Evolutionary conservation across 352 stramenopile genomes (phyloP).

Genomic region (Globisporangium echinulatum): DNA sequence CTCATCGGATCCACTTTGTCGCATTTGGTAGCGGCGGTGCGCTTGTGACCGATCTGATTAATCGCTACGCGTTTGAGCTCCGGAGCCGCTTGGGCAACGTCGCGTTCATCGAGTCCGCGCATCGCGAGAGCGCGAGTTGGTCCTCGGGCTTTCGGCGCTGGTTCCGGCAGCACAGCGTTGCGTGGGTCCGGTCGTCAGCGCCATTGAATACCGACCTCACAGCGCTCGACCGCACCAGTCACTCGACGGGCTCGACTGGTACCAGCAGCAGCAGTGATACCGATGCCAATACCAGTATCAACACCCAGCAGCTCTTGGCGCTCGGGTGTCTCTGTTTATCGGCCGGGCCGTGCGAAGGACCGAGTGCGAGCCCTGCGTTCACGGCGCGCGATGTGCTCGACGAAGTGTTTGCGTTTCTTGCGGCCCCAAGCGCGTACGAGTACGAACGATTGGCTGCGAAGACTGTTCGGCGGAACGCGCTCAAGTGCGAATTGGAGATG

Average conservation of each 20-base stretch:
- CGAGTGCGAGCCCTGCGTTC: conserved; percentile 53
- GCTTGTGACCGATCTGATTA: conserved; percentile 73
- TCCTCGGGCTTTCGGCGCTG: conserved; percentile 70
- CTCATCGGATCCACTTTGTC: conserved; percentile 87
- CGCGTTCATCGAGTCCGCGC: conserved; percentile 83
- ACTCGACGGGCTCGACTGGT: conserved; percentile 14
- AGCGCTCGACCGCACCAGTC: conserved; percentile 10
- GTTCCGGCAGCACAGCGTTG: conserved; percentile 75
- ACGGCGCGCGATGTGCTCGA: conserved; percentile 67
- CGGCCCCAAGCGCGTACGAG: conserved; percentile 67
- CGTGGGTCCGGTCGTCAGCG: conserved; percentile 64
- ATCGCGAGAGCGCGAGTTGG: conserved; percentile 73
- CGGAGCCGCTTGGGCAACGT: conserved; percentile 81
- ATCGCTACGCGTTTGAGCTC: conserved; percentile 72
- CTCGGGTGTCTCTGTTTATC: conserved; percentile 79
- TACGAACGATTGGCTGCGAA: conserved; percentile 56
- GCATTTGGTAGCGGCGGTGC: conserved; percentile 81
- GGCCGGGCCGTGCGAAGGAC: conserved; percentile 47
- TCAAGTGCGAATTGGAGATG: conserved; percentile 26
- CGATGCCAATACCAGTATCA: conserved; percentile 10
- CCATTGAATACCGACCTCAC: conserved; percentile 53
- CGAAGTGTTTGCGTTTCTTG: conserved; percentile 79
- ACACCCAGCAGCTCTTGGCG: conserved; percentile 25
- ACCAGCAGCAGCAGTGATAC: conserved; percentile 14
- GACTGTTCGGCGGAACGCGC: conserved; percentile 40